Evolutionary conservation across 1,139 yeast genomes (phyloP).

Genomic region (Pichia sp.): DNA sequence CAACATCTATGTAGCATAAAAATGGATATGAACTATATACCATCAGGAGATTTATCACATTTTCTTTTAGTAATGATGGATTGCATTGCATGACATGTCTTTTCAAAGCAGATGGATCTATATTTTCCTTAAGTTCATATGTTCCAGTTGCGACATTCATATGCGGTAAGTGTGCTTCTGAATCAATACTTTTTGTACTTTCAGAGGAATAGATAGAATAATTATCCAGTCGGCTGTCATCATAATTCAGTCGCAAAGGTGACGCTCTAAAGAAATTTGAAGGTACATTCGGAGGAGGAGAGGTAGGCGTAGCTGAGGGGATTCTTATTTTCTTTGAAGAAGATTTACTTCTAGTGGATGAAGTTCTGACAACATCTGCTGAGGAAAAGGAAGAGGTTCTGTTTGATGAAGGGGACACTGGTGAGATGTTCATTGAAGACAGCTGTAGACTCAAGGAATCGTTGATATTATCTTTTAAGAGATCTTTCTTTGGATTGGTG

Average conservation of each 20-base stretch:
- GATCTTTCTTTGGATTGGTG: conserved; percentile 8
- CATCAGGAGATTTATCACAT: conserved; percentile 23
- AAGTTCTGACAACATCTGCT: background rate
- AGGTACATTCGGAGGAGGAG: background rate
- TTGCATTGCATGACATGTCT: conserved; percentile 4
- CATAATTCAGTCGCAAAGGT: conserved; percentile 3
- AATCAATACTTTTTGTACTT: conserved; percentile 1
- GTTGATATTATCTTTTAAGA: background rate
- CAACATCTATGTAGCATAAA: conserved; percentile 20
- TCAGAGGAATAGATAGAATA: background rate
- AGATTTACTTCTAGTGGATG: background rate
- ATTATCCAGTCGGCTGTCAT: conserved; percentile 2
- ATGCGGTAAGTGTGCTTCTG: background rate
- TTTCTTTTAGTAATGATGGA: conserved; percentile 6
- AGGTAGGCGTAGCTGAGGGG: background rate
- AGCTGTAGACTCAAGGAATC: conserved; percentile 1
- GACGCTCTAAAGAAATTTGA: background rate
- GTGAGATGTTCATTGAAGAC: background rate
- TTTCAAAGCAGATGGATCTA: conserved; percentile 1
- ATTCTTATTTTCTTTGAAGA: background rate
- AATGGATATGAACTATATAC: conserved; percentile 26
- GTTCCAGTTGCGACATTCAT: background rate
- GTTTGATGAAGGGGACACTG: background rate
- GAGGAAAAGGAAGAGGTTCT: conserved; percentile 12
- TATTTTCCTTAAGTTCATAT: background rate